These are phyloP conservation scores for Globisporangium rhizosaccharum DNA, from an alignment of 352 stramenopile genomes.

Conservation along the genomic window DNA sequence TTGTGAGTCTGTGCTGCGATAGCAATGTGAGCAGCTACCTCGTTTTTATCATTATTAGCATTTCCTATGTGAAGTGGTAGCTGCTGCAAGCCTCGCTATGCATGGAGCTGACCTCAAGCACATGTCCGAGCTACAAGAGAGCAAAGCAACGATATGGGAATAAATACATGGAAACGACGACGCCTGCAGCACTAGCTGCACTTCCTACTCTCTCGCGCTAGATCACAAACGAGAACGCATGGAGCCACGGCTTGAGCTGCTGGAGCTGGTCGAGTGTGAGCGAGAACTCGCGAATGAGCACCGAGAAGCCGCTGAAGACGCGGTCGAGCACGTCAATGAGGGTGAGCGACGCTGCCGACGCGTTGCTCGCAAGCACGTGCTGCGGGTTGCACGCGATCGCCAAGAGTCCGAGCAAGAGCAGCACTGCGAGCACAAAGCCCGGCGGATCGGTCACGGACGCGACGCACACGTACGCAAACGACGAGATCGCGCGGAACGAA, in stretches of 20 bases:
- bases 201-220: constrained; percentile 11
- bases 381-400: constrained; percentile 58
- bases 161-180: neutral
- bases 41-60: neutral
- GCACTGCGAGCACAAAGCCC: constrained; percentile 65
- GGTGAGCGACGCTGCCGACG: constrained; percentile 29
- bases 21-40: too few species aligned
- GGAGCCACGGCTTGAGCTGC: constrained; percentile 46
- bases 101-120: too few species aligned
- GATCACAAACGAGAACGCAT: constrained; percentile 51
- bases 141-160: neutral
- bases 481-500: constrained; percentile 58
- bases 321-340: constrained; percentile 40
- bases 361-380: constrained; percentile 31
- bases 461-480: constrained; percentile 65
- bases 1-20: neutral
- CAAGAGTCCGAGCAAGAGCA: constrained; percentile 57
- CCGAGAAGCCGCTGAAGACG: constrained; percentile 50
- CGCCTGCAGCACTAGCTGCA: neutral
- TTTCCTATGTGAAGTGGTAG: neutral
- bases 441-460: constrained; percentile 65
- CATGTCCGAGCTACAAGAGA: too few species aligned
- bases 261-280: constrained; percentile 52
- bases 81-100: neutral
- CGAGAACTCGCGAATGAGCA: constrained; percentile 65